These are phyloP conservation scores for Earliella scabrosa DNA, from an alignment of 1,284 basidiomycete species.

Conservation along the genomic window DNA sequence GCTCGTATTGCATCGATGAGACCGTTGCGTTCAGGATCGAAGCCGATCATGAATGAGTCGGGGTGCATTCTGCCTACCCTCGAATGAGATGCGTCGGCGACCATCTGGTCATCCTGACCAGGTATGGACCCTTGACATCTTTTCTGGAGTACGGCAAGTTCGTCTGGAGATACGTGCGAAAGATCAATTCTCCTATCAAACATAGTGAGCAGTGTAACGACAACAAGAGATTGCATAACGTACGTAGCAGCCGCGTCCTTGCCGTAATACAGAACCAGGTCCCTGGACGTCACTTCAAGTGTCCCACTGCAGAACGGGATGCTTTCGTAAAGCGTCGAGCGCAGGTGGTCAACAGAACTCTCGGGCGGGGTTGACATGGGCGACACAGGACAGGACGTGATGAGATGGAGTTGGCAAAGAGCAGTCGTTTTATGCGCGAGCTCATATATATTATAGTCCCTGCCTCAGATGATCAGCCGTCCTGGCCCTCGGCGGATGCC, in stretches of 20 bases:
- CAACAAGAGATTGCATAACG: neutral
- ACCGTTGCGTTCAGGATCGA: slow-evolving; percentile 30
- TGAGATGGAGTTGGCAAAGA: too few species aligned
- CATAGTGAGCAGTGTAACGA: neutral
- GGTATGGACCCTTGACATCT: slow-evolving; percentile 25
- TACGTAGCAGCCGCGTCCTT: neutral
- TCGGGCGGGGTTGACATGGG: neutral
- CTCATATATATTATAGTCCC: too few species aligned
- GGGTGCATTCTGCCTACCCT: slow-evolving; percentile 32
- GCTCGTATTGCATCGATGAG: slow-evolving; percentile 28
- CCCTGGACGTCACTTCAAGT: neutral
- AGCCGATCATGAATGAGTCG: slow-evolving; percentile 26
- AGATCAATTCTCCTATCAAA: neutral
- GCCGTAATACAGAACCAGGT: neutral
- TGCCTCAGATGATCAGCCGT: too few species aligned
- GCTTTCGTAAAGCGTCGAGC: neutral
- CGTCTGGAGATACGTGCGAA: neutral
- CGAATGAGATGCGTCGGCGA: slow-evolving; percentile 29
- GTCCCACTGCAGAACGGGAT: neutral
- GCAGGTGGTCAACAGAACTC: neutral
- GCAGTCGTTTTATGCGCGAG: too few species aligned
- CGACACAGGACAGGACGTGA: too few species aligned
- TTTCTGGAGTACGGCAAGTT: neutral
- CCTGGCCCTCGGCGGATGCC: too few species aligned
- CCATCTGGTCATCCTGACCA: slow-evolving; percentile 19